These are phyloP conservation scores for Fusarium tupiense DNA, from an alignment of 2,329 filamentous ascomycete species.

Conservation along the genomic window DNA sequence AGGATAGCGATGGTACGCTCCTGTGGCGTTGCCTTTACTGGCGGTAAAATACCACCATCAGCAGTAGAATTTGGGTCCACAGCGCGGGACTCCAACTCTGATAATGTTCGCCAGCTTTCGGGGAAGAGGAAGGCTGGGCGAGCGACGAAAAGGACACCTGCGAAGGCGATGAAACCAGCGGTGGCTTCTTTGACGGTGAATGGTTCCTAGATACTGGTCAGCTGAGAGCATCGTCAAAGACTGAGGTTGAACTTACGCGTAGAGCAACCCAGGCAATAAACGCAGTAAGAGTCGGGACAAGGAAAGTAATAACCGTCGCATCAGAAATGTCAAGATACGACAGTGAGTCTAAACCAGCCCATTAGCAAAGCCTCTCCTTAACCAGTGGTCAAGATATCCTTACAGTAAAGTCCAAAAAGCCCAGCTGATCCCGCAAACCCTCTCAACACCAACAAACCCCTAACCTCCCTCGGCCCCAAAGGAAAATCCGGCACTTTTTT, in stretches of 20 bases:
- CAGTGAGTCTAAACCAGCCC: conserved; percentile 49
- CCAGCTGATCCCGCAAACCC: conserved; percentile 73
- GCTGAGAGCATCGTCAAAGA: rapidly evolving
- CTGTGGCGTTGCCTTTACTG: conserved; percentile 57
- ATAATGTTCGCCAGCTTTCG: background rate
- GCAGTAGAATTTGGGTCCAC: conserved; percentile 5
- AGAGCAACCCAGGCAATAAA: conserved; percentile 69
- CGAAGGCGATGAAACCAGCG: conserved; percentile 74
- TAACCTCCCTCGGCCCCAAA: conserved; percentile 69
- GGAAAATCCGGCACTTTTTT: conserved; percentile 68
- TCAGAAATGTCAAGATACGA: conserved; percentile 81
- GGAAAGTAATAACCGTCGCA: conserved; percentile 82
- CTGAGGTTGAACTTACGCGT: conserved; percentile 10
- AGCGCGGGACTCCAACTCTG: background rate
- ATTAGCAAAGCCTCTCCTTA: background rate
- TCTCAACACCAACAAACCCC: conserved; percentile 70
- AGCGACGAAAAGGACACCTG: conserved; percentile 80
- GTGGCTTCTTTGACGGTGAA: conserved; percentile 77
- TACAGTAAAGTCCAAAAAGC: conserved; percentile 67
- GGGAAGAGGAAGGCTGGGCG: conserved; percentile 70
- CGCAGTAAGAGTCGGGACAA: conserved; percentile 75
- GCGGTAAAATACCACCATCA: conserved; percentile 40
- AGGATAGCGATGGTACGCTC: conserved; percentile 73
- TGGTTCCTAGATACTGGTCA: conserved; percentile 62
- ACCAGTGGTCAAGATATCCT: background rate